phyloP scores from a whole-genome alignment of 2,329 filamentous ascomycete species.

The Tricladium varicosporioides region DNA sequence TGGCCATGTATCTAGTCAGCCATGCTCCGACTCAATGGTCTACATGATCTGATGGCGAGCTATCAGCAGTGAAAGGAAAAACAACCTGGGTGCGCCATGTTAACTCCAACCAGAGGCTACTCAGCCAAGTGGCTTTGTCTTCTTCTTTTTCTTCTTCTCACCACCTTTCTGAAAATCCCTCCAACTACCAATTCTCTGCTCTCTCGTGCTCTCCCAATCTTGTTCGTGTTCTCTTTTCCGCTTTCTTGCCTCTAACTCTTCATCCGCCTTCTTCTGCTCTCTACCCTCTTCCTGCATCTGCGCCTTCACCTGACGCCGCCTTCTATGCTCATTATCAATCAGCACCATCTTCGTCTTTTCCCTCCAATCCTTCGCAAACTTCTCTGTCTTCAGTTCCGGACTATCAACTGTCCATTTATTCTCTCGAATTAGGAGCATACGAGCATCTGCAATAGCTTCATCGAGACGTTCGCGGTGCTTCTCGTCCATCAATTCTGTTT shows the following conservation, averaged over 20 bases:
- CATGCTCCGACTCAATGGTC: not conserved
- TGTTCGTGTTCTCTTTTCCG: constrained; percentile 89
- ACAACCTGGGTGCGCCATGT: not conserved
- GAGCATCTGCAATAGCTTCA: constrained; percentile 93
- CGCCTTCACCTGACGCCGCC: constrained; percentile 82
- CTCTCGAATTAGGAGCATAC: constrained; percentile 91
- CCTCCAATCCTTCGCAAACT: constrained; percentile 83
- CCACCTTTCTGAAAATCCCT: constrained; percentile 79
- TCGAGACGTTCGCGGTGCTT: constrained; percentile 84
- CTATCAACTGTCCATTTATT: constrained; percentile 90
- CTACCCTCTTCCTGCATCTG: constrained; percentile 96
- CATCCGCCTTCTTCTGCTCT: constrained; percentile 80
- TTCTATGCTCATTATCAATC: constrained; percentile 85
- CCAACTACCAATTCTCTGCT: constrained; percentile 92
- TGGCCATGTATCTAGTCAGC: too few species aligned
- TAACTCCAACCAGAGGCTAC: not conserved
- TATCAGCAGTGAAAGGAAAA: not conserved
- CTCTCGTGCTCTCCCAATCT: constrained; percentile 91
- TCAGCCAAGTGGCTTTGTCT: constrained; percentile 34
- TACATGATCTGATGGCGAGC: not conserved
- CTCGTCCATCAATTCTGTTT: constrained; percentile 88
- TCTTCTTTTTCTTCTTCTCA: constrained; percentile 68
- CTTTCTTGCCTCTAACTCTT: constrained; percentile 77
- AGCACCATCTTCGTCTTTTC: constrained; percentile 88
- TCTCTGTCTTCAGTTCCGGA: constrained; percentile 78